These are phyloP conservation scores for Periconia digitata DNA, from an alignment of 2,329 filamentous ascomycete species.

Conservation along the genomic window DNA sequence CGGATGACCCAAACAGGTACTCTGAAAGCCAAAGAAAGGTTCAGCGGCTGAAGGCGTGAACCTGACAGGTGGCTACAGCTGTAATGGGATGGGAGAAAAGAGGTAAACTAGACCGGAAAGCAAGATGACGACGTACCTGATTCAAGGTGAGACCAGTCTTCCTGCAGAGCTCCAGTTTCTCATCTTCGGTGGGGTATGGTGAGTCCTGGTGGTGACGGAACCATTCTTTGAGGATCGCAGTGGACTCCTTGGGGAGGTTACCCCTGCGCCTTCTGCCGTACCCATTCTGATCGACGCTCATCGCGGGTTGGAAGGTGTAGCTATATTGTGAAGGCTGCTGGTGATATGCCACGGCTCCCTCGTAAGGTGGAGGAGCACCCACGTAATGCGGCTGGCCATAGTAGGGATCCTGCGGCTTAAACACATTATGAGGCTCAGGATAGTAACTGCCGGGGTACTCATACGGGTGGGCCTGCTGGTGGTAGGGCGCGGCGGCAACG, in stretches of 20 bases:
- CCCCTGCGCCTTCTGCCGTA: conserved; percentile 63
- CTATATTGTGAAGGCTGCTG: conserved; percentile 13
- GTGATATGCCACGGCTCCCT: conserved; percentile 15
- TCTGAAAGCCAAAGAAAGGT: too few species aligned
- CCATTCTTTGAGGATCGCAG: conserved; percentile 78
- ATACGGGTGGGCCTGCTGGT: conserved; percentile 5
- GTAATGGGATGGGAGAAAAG: conserved; percentile 4
- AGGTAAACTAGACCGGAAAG: too few species aligned
- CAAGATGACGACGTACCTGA: conserved; percentile 52
- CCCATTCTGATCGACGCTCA: conserved; percentile 29
- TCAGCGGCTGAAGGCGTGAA: not conserved
- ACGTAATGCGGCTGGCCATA: conserved; percentile 17
- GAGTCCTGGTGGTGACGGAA: conserved; percentile 59
- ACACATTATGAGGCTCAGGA: conserved; percentile 22
- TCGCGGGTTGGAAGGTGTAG: conserved; percentile 33
- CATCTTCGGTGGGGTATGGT: conserved; percentile 84
- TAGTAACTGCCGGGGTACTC: conserved; percentile 30
- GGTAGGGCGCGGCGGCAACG: conserved; percentile 10
- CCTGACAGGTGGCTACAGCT: not conserved
- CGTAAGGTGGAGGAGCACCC: conserved; percentile 19
- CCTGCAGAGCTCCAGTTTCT: conserved; percentile 79
- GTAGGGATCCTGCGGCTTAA: conserved; percentile 22
- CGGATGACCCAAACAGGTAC: not conserved
- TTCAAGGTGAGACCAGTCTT: conserved; percentile 78
- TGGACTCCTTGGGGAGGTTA: conserved; percentile 88